Base-by-base conservation (phyloP, 805 yeast species). In the Candida tammaniensis region DNA sequence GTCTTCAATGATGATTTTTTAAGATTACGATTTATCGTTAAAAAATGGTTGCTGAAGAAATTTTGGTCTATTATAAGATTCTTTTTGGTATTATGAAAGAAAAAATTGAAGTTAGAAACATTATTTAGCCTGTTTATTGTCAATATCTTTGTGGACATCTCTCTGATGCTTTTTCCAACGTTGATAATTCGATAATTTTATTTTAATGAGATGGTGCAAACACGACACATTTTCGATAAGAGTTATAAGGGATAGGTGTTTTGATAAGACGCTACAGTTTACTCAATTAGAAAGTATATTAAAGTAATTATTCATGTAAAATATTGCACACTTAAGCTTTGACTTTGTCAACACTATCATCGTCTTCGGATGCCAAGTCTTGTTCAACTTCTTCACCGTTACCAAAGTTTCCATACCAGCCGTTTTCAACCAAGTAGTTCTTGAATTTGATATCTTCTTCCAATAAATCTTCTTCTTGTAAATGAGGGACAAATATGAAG, bases 401-500 rank as follows among this genome's bases (percentile, higher is more conserved):
- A 35, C 78, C 78, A 33, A 73, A 63, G 12, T 55, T 51, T 24
- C 78, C 78, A 10, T 43, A 50, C 78, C 85, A 82, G 23, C 88
- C 88, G 27, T 80, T 58, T 4, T 57, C 69, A 33, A 74, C 54
- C 54, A 81, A 61, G 53, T 71, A 82, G 51, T 69, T 73, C 47
- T 76, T 78, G 55, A 82, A 83, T 43, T 64, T 68, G 40, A 72
- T 65, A 51, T 83, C 89, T 49, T 81, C 82, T 47, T 63, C 67
- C 61, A 75, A 62, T 39, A 81, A 69, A 51, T 84, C 93, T n/a
- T 76, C 84, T 9, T 82, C 87, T 18, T 54, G 70, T 44, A 79
- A 68, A 47, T 82, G 85, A 5, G 93, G 91, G 43, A 84, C 69
- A 38, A 76, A 79, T 52, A 81, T 44, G 49, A 57, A 74, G 0